Percentiles rank a stretch among this genome's conserved stretches.
These are phyloP conservation scores for Fusarium liriodendri DNA, from an alignment of 2,329 filamentous ascomycete genomes.

Conservation along the genomic window DNA sequence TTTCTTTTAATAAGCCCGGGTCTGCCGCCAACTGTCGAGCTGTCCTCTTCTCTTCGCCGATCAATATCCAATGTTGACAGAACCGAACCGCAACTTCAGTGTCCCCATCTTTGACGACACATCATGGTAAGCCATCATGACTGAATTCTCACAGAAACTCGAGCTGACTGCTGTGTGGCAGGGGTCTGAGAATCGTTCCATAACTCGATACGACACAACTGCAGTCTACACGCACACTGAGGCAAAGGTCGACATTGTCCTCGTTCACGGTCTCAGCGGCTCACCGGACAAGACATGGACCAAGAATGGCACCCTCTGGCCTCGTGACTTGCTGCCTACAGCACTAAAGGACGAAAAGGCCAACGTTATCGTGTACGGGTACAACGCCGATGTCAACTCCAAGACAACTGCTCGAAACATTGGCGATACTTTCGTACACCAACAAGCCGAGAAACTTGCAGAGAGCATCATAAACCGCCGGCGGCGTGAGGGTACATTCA, in stretches of 20 bases:
- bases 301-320: constrained; percentile 73
- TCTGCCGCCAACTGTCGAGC: background rate
- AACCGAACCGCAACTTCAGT: constrained; percentile 3
- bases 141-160: background rate
- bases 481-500: constrained; percentile 64
- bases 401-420: constrained; percentile 62
- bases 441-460: constrained; percentile 78
- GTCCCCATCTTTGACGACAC: constrained; percentile 26
- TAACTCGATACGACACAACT: constrained; percentile 66
- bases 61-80: constrained; percentile 27
- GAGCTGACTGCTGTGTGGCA: constrained; percentile 38
- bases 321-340: constrained; percentile 71
- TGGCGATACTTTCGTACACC: constrained; percentile 74
- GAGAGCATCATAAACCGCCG: constrained; percentile 72
- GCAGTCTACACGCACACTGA: constrained; percentile 69
- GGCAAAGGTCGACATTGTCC: constrained; percentile 72
- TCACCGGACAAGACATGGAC: constrained; percentile 74
- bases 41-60: background rate
- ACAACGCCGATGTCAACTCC: constrained; percentile 74
- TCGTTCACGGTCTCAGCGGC: constrained; percentile 79
- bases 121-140: constrained; percentile 40
- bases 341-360: constrained; percentile 68
- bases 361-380: constrained; percentile 78
- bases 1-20: constrained; percentile 12
- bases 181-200: constrained; percentile 50